Percentiles rank a stretch among this genome's conserved stretches.
Evolutionary conservation across 768 basidiomycete species (phyloP).

Genomic region (Leccinum obscurum): DNA sequence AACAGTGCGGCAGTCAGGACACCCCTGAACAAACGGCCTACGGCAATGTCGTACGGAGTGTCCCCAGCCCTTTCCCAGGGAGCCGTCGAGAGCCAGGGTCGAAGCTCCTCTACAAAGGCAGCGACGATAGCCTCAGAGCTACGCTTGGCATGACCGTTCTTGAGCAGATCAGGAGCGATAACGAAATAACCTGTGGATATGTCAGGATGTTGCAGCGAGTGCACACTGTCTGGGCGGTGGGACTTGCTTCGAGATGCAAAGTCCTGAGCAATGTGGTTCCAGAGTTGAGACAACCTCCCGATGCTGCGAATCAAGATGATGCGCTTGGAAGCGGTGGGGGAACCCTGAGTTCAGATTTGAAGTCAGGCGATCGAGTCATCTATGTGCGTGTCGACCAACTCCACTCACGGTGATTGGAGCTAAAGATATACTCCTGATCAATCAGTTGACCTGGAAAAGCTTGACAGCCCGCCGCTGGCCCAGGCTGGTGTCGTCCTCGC

Average conservation of each 20-base stretch:
- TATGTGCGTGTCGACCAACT: no score
- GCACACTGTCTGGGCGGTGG: background rate
- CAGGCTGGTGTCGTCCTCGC: no score
- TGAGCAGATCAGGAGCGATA: constrained; percentile 24
- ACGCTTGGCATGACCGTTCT: constrained; percentile 15
- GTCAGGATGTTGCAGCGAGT: no score
- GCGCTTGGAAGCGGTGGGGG: constrained; percentile 12
- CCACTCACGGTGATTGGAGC: no score
- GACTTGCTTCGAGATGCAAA: constrained; percentile 20
- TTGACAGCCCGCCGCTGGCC: no score
- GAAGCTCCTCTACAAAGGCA: constrained; percentile 15
- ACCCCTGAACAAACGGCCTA: constrained; percentile 22
- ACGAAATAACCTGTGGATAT: constrained; percentile 22
- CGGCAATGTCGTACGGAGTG: constrained; percentile 10
- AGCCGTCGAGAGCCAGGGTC: constrained; percentile 8
- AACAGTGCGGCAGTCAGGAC: constrained; percentile 16
- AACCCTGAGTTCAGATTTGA: no score
- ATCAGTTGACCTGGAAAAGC: no score
- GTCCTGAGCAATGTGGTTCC: constrained; percentile 13
- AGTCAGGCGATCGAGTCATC: no score
- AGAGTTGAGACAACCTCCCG: constrained; percentile 11
- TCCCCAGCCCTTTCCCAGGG: background rate
- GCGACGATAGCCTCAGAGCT: constrained; percentile 13
- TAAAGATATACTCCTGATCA: no score
- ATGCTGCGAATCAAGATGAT: constrained; percentile 25